Conservation (phyloP, 2,329 filamentous ascomycete species). For the Claviceps pazoutovae region DNA sequence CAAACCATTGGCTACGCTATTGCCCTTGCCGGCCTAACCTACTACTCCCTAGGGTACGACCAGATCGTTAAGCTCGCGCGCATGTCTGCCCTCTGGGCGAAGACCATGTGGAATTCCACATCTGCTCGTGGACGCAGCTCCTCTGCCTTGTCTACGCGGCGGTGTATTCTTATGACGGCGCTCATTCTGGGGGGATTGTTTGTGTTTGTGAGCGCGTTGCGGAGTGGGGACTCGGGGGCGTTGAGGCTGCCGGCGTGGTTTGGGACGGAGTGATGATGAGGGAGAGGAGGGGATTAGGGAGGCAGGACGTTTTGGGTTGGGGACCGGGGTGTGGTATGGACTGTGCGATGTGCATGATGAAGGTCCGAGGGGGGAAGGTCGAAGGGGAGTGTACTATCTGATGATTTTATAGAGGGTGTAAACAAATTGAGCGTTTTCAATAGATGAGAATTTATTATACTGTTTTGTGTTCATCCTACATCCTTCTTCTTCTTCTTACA, state of each 20-base stretch:
- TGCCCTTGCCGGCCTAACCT: slow-evolving; percentile 39
- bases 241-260: slow-evolving; percentile 4
- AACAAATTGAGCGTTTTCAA: no score
- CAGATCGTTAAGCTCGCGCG: slow-evolving; percentile 15
- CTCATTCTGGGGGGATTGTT: slow-evolving; percentile 7
- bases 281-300: background rate
- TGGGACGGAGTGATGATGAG: slow-evolving; percentile 5
- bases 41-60: slow-evolving; percentile 32
- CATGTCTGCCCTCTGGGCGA: slow-evolving; percentile 12
- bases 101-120: slow-evolving; percentile 11
- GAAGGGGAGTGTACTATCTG: no score
- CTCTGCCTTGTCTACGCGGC: slow-evolving; percentile 4
- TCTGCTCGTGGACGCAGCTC: slow-evolving; percentile 6
- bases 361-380: no score
- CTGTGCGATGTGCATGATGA: no score
- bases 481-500: no score
- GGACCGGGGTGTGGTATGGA: no score
- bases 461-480: no score
- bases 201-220: slow-evolving; percentile 8
- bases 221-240: slow-evolving; percentile 3
- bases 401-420: no score
- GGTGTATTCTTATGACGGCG: slow-evolving; percentile 6
- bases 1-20: slow-evolving; percentile 69
- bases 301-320: background rate
- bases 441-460: no score